phyloP scores from a whole-genome alignment of 768 basidiomycete species.

The Cytidiella melzeri region DNA sequence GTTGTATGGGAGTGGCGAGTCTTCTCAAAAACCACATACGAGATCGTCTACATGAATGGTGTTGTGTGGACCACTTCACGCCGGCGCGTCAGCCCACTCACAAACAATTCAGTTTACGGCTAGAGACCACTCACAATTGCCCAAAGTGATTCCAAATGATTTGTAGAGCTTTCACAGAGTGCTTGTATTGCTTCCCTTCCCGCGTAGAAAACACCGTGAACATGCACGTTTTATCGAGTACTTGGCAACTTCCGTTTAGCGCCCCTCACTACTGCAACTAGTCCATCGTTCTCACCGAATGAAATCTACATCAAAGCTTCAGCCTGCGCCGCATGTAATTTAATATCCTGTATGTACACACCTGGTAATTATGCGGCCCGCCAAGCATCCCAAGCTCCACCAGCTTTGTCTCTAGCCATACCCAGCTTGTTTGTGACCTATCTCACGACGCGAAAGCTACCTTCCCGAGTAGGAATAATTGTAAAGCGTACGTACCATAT shows the following conservation, averaged over 20 bases:
- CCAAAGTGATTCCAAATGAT: constrained; percentile 88
- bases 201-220: constrained; percentile 78
- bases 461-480: neutral
- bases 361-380: constrained; percentile 62
- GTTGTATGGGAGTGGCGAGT: too few relatives aligned
- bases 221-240: constrained; percentile 85
- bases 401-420: constrained; percentile 85
- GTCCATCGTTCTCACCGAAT: constrained; percentile 45
- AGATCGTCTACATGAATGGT: constrained; percentile 90
- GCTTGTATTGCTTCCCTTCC: constrained; percentile 69
- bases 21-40: too few relatives aligned
- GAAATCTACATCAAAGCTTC: constrained; percentile 43
- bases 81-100: constrained; percentile 3
- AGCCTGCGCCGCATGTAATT: neutral
- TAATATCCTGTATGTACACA: constrained; percentile 17
- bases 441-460: neutral
- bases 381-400: constrained; percentile 85
- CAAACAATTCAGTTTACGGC: constrained; percentile 13
- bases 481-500: constrained; percentile 53
- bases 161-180: constrained; percentile 75
- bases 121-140: constrained; percentile 49
- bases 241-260: constrained; percentile 28
- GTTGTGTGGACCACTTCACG: constrained; percentile 51
- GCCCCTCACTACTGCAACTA: too few relatives aligned
- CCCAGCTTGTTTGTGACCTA: constrained; percentile 84